Evolutionary conservation across 169 alveolate genomes (phyloP).

Genomic region (Plasmodium chabaudi): DNA sequence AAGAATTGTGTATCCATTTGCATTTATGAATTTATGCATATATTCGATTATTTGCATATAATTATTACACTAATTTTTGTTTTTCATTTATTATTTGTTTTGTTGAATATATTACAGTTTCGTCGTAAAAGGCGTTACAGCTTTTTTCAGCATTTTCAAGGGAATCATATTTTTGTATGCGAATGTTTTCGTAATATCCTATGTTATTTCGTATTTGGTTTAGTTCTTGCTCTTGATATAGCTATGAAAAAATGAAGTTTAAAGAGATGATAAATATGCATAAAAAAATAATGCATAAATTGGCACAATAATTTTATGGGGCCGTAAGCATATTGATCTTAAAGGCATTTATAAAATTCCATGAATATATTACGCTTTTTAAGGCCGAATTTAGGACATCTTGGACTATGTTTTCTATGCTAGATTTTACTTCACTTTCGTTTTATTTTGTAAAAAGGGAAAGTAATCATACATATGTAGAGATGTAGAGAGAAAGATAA

Average conservation of each 20-base stretch:
- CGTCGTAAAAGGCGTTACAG: constrained; percentile 30
- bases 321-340: not conserved
- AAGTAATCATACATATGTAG: not conserved
- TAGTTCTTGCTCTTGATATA: constrained; percentile 47
- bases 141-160: constrained; percentile 31
- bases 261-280: not conserved
- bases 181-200: constrained; percentile 49
- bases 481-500: not conserved
- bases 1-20: not conserved
- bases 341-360: not conserved
- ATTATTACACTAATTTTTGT: not conserved
- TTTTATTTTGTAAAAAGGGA: not conserved
- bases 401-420: constrained; percentile 36
- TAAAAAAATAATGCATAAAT: not conserved
- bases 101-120: constrained; percentile 27
- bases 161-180: constrained; percentile 32
- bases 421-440: constrained; percentile 42
- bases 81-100: not conserved
- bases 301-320: not conserved
- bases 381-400: constrained; percentile 53
- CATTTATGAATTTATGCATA: not conserved
- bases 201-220: constrained; percentile 22
- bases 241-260: constrained; percentile 1
- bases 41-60: not conserved
- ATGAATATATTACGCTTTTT: constrained; percentile 40